phyloP scores from a whole-genome alignment of 2,329 filamentous ascomycete species.

The Stagonosporopsis cucurbitacearum region DNA sequence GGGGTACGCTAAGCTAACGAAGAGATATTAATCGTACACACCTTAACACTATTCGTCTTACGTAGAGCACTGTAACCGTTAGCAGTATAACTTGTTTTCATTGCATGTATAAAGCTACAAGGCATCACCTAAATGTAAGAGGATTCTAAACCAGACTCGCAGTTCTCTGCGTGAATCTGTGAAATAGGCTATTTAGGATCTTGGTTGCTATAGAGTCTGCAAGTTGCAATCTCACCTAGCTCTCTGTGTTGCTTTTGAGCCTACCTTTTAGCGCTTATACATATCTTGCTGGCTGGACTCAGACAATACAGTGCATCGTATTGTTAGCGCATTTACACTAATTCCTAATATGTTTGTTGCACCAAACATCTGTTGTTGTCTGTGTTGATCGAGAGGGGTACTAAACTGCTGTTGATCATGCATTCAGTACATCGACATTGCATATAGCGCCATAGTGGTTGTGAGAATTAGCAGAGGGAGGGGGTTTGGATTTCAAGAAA shows the following conservation, averaged over 20 bases:
- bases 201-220: background rate
- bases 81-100: background rate
- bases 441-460: too few relatives aligned
- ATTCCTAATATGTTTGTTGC: too few relatives aligned
- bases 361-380: background rate
- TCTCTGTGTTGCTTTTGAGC: background rate
- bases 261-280: too few relatives aligned
- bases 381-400: background rate
- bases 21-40: background rate
- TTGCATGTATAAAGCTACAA: background rate
- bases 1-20: background rate
- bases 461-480: too few relatives aligned
- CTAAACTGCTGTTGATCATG: background rate
- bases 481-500: too few relatives aligned
- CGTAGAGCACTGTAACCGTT: background rate
- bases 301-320: too few relatives aligned
- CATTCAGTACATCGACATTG: too few relatives aligned
- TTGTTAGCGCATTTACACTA: too few relatives aligned
- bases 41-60: background rate
- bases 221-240: background rate
- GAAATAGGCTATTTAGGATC: background rate
- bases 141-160: too few relatives aligned
- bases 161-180: too few relatives aligned
- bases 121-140: background rate
- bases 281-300: too few relatives aligned